phyloP scores from a whole-genome alignment of 176 grass and related monocot genomes.

The Musa itinerans region DNA sequence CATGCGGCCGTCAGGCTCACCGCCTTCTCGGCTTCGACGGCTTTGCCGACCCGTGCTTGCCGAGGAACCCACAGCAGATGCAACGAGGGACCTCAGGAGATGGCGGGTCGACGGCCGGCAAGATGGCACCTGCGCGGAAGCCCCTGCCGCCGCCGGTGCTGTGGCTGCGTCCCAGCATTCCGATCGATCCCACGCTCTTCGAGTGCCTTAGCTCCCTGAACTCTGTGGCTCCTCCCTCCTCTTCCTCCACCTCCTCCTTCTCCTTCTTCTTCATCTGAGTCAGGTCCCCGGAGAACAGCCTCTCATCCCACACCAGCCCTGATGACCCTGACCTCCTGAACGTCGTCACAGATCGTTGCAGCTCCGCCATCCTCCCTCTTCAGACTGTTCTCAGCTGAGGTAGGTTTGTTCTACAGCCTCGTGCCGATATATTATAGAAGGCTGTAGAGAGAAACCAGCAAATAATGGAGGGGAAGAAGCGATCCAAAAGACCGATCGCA shows the following conservation, averaged over 20 bases:
- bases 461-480: no score
- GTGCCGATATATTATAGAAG: no score
- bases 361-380: neutral
- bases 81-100: neutral
- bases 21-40: neutral
- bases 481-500: no score
- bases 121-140: neutral
- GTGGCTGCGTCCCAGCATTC: neutral
- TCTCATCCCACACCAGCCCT: slow-evolving; percentile 1
- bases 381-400: no score
- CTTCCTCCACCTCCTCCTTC: neutral
- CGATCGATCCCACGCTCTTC: neutral
- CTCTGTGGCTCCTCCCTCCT: neutral
- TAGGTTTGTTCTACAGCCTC: no score
- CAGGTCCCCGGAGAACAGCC: neutral
- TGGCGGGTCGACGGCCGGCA: neutral
- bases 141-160: neutral
- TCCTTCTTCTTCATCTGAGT: no score
- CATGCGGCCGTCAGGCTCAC: neutral
- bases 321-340: neutral
- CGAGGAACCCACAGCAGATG: neutral
- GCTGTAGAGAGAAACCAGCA: no score
- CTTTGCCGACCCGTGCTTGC: neutral
- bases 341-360: neutral
- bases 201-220: neutral